A percentile compares a stretch with the other conserved stretches of the same genome.
Conservation (phyloP, 2,329 filamentous ascomycete genomes). For the Juglanconis sp. region DNA sequence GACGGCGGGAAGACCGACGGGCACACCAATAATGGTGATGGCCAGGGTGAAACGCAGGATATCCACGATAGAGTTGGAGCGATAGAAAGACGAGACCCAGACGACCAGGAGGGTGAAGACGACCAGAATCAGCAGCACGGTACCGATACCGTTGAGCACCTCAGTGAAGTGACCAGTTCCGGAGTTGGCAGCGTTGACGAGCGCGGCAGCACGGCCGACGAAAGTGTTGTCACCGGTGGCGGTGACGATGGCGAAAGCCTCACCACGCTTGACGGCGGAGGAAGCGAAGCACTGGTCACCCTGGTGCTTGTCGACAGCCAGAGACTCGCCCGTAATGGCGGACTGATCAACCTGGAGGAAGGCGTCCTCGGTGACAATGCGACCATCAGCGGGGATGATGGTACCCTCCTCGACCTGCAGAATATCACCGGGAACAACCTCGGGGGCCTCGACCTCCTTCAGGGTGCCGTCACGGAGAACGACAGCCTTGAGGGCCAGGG, state of each 20-base stretch:
- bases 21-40: constrained; percentile 88
- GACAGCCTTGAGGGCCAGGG: constrained; percentile 80
- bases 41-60: constrained; percentile 84
- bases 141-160: constrained; percentile 84
- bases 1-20: constrained; percentile 88
- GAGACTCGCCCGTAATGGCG: constrained; percentile 85
- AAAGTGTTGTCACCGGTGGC: constrained; percentile 87
- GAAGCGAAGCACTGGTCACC: constrained; percentile 80
- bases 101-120: constrained; percentile 76
- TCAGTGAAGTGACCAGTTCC: constrained; percentile 86
- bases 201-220: constrained; percentile 81
- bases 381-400: constrained; percentile 85
- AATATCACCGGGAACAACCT: constrained; percentile 87
- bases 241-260: constrained; percentile 78
- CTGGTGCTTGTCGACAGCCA: constrained; percentile 85
- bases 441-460: constrained; percentile 75
- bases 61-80: constrained; percentile 72
- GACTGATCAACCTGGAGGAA: constrained; percentile 92
- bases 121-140: constrained; percentile 74
- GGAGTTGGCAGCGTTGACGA: constrained; percentile 72
- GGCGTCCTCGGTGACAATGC: constrained; percentile 77
- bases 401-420: constrained; percentile 88
- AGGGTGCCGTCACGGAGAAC: constrained; percentile 78
- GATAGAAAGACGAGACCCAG: constrained; percentile 86
- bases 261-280: constrained; percentile 85